Percentiles rank a stretch among this genome's conserved stretches.
These are phyloP conservation scores for Ophiocordyceps robertsii DNA, from an alignment of 2,329 filamentous ascomycete genomes.

Conservation along the genomic window DNA sequence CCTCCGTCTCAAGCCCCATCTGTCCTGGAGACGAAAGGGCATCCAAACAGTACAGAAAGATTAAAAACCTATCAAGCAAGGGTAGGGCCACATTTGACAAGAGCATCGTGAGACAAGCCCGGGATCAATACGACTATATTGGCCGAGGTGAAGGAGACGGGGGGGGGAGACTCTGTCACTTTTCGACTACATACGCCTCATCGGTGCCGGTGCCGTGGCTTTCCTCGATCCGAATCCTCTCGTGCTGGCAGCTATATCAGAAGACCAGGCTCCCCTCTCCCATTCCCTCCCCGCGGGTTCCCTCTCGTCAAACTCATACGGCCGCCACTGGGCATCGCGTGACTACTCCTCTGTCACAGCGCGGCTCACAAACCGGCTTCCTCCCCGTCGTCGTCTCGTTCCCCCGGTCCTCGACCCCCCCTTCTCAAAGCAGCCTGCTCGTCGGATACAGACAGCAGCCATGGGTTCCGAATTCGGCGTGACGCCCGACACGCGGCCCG, in stretches of 20 bases:
- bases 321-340: neutral
- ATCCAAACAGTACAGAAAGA: no score
- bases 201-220: neutral
- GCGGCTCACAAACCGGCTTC: neutral
- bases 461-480: constrained; percentile 20
- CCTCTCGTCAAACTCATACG: neutral
- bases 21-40: no score
- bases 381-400: neutral
- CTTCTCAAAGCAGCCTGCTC: neutral
- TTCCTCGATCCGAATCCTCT: neutral
- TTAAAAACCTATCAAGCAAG: no score
- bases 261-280: neutral
- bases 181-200: neutral
- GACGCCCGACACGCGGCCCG: constrained; percentile 15
- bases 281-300: neutral
- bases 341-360: neutral
- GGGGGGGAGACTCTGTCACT: neutral
- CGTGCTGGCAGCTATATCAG: neutral
- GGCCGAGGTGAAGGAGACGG: neutral
- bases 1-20: no score
- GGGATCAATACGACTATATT: neutral
- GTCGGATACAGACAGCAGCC: neutral
- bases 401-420: neutral
- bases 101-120: neutral
- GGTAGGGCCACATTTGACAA: neutral